phyloP scores from a whole-genome alignment of 208 protist genomes.

The Leishmania turanica region DNA sequence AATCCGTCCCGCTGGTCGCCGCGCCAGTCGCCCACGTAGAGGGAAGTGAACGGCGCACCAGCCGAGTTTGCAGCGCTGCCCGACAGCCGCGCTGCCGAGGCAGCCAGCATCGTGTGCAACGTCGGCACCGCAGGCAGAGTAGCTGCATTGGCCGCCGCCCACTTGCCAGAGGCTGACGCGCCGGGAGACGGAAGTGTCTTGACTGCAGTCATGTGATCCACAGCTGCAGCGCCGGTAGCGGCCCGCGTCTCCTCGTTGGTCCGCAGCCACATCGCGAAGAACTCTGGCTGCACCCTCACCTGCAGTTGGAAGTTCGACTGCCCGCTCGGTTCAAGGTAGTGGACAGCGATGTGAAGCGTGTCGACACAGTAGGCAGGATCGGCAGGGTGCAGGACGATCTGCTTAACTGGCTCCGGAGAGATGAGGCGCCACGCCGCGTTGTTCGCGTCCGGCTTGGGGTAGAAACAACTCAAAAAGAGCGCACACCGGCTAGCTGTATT shows the following conservation, averaged over 20 bases:
- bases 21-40: constrained; percentile 81
- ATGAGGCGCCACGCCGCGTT: constrained; percentile 82
- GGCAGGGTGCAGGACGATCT: constrained; percentile 72
- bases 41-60: constrained; percentile 34
- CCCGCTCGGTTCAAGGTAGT: constrained; percentile 77
- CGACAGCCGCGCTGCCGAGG: constrained; percentile 1
- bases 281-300: constrained; percentile 39
- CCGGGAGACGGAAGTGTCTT: background rate
- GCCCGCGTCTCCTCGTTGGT: constrained; percentile 20
- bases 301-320: constrained; percentile 71
- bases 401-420: constrained; percentile 74
- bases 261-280: constrained; percentile 52
- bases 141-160: background rate
- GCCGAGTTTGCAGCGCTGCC: background rate
- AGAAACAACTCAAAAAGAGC: constrained; percentile 71
- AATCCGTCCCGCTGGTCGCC: constrained; percentile 64
- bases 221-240: background rate
- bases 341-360: constrained; percentile 67
- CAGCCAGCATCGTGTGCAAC: constrained; percentile 2
- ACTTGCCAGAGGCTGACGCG: background rate
- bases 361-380: constrained; percentile 61
- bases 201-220: background rate
- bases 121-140: constrained; percentile 1
- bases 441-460: constrained; percentile 57
- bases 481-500: constrained; percentile 76